Evolutionary conservation across 2,329 filamentous ascomycete species (phyloP), one percentile per base, ranked within the genome.

Genomic region (Cladosporium sp.): DNA sequence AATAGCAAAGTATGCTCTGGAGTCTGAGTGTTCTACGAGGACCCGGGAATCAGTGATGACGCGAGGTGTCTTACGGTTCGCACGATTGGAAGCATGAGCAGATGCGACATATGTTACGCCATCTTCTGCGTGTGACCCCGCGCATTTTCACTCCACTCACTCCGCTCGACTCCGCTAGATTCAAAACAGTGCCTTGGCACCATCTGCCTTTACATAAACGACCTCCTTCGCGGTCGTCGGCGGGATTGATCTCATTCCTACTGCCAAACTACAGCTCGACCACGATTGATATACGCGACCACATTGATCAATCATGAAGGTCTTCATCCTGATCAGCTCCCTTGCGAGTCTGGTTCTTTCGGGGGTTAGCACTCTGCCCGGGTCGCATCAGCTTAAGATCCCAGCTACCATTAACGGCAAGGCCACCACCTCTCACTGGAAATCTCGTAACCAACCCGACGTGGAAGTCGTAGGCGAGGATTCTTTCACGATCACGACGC

Each of bases 401-500:
- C 49, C 49, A 29, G 49, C 49, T 10, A 52, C 49, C 49, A 21
- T 52, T 5, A 29, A 52, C 29, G 26, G 26, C 26, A 29, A 52
- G 28, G 5, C 12, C 12, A 29, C 49, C 11, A 52, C 49, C 23
- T 52, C 49, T 18, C 14, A 29, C 49, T 52, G 49, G 49, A 52
- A 26, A 29, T 16, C 26, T n/a, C 26, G 26, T 10, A 52, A 52
- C 49, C 23, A 52, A 5, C 49, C 49, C 26, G 29, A 52, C 5
- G 49, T 52, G 14, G 49, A 5, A 16, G 12, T 52, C 12, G 23
- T 16, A 26, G 26, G 49, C 49, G 49, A 52, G 6, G 23, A 52
- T 29, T 14, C 49, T 21, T 86, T 89, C 75, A 80, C 77, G 16
- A 81, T 91, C 71, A 82, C 80, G 61, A 85, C 88, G 18, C 73